Evolutionary conservation across 2,329 filamentous ascomycete genomes (phyloP).

Genomic region (Botrytis sinoallii): DNA sequence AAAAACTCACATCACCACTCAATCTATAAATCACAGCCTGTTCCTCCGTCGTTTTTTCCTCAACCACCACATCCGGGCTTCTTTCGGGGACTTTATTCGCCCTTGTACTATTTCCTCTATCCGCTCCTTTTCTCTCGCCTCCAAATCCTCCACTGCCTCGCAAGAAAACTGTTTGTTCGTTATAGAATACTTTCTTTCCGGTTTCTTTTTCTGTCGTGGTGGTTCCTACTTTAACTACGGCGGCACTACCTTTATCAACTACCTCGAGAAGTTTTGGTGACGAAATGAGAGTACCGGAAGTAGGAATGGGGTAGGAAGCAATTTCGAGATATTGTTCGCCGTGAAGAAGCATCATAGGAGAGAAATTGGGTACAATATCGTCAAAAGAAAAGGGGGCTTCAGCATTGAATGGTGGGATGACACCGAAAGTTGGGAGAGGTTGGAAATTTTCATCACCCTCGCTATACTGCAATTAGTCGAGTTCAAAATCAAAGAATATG

Average conservation of each 20-base stretch:
- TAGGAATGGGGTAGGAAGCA: constrained; percentile 87
- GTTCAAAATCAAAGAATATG: neutral
- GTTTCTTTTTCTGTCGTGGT: constrained; percentile 82
- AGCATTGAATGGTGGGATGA: constrained; percentile 89
- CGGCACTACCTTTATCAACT: constrained; percentile 90
- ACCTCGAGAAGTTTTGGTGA: constrained; percentile 85
- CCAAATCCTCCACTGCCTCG: constrained; percentile 88
- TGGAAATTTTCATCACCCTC: constrained; percentile 93
- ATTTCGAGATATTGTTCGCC: constrained; percentile 98
- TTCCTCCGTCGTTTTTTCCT: constrained; percentile 82
- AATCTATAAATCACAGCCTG: constrained; percentile 92
- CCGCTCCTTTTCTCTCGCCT: constrained; percentile 70
- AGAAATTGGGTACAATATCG: constrained; percentile 91
- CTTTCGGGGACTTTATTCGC: constrained; percentile 76
- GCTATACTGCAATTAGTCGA: constrained; percentile 29
- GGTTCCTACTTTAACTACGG: constrained; percentile 74
- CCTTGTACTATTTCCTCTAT: constrained; percentile 77
- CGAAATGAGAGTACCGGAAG: constrained; percentile 71
- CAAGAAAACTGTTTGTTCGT: constrained; percentile 90
- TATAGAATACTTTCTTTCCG: constrained; percentile 93
- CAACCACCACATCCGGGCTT: constrained; percentile 74
- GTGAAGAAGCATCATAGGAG: constrained; percentile 97
- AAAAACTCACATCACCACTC: constrained; percentile 77
- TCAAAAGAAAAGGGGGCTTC: constrained; percentile 74
- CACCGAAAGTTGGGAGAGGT: constrained; percentile 89